Base-by-base conservation (phyloP, 768 basidiomycete species). In the Trametes cingulata region DNA sequence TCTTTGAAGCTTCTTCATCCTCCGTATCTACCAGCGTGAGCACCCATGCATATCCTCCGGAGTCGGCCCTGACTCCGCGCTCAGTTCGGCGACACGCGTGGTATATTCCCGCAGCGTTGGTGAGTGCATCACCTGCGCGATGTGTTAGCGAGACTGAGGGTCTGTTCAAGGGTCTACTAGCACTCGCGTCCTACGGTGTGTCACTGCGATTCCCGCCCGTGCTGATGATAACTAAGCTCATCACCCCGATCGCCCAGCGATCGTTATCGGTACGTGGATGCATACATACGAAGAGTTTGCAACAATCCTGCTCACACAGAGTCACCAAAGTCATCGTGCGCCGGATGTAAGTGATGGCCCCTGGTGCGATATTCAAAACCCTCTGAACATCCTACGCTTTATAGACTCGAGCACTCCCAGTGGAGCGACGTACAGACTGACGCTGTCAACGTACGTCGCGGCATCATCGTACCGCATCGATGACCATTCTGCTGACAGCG, bases 21-120 rank as follows among this genome's bases (percentile, higher is more conserved):
- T 33, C 2, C 56, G 47, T 7, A 57, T 57, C 25, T 57, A 49
- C 14, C 56, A 49, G 22, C 48, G 56, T 57, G 6, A 9, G 56
- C 25, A 17, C 13, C 3, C 13, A 17, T 41, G 5, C 24, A 10
- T 33, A 4, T 12, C 24, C n/a, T 19, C 4, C 12, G 9, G 17
- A 13, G 12, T 15, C 12, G 33, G 2, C 7, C 0, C 17, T 17
- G 2, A 29, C 9, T 29, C 10, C n/a, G n/a, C 10, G 5, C 20
- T 8, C 20, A 57, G 56, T 57, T 2, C 24, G 56, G 5, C 56
- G 47, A 12, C n/a, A 49, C 27, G 22, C 39, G 12, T 57, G 56
- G 56, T 42, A 57, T 17, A 57, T 57, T 1, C 56, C 56, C 17
- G 10, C 25, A 6, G 24, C 27, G 15, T 27, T 41, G 40, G 56